Base-by-base conservation (phyloP, 2,329 filamentous ascomycete species). In the Tolypocladium tundrense region DNA sequence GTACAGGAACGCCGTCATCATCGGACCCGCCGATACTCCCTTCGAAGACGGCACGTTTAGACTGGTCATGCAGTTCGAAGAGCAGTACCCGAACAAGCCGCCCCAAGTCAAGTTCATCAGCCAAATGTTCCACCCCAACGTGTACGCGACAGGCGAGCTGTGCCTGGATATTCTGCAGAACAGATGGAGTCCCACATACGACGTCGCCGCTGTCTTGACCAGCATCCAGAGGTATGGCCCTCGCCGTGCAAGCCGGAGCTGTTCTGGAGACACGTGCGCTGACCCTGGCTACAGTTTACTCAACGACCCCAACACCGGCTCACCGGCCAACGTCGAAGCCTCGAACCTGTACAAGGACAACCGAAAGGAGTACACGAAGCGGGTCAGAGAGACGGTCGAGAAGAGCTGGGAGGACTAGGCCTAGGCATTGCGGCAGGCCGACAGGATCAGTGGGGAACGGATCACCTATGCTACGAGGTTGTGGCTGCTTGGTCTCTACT, bases 271-370 rank as follows among this genome's bases (percentile, higher is more conserved):
- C 10, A 37, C 21, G 13, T 35, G 11, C 61, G 58, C 69, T 75
- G 62, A 77, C 59, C 42, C 27, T 50, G 35, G 27, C 51, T 37
- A 55, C 57, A 97, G 93, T 84, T 76, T 99, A 51, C 81, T 99
- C 16, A 97, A 99, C 74, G 94, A 99, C 66, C 94, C 94, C 1
- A 99, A 99, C 73, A 99, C 94, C n/a, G 94, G 91, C 59, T 96
- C 91, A 1, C 94, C 94, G 0, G 94, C 94, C 58, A 99, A 99
- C 68, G 94, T 97, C 66, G 94, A 99, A 76, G 94, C 94, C 1
- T 96, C 91, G 57, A 99, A 97, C 71, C 80, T 97, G 10, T 99
- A 97, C 81, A 97, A 97, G 73, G 94, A 99, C 70, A 97, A 97
- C 73, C 84, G 92, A 62, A 91, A 92, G 72, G 94, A 99, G 70